These are phyloP conservation scores for Borovskyia barvae DNA, from an alignment of 208 protist species.

Conservation along the genomic window DNA sequence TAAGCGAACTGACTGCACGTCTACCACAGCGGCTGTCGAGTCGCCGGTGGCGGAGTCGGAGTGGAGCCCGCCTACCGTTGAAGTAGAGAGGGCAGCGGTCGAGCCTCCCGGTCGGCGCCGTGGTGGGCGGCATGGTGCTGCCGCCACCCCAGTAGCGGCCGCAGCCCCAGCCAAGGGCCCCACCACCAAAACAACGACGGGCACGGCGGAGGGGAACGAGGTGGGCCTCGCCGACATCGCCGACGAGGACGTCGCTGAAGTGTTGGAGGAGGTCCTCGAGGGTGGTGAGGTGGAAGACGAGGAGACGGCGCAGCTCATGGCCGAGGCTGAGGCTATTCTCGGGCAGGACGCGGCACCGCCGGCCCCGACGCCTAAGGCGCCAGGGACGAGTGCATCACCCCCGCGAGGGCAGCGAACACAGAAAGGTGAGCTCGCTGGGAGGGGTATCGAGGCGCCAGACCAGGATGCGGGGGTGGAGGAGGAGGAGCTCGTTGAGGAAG, in stretches of 20 bases:
- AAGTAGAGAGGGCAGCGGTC: not conserved
- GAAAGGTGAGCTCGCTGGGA: not conserved
- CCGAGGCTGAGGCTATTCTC: conserved; percentile 14
- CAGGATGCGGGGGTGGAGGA: conserved; percentile 35
- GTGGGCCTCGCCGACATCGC: conserved; percentile 26
- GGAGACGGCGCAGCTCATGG: conserved; percentile 15
- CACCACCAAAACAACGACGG: not conserved
- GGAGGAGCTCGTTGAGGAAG: conserved; percentile 30
- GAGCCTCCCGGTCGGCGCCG: conserved; percentile 1
- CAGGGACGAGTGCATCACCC: not conserved
- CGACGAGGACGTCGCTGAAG: conserved; percentile 24
- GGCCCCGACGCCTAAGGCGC: not conserved
- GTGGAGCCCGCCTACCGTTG: not conserved
- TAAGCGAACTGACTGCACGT: not conserved
- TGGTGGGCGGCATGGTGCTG: conserved; percentile 4
- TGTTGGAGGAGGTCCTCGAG: conserved; percentile 21
- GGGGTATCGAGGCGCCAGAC: not conserved
- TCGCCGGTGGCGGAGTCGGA: conserved; percentile 9
- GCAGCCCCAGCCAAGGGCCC: conserved; percentile 3
- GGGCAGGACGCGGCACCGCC: not conserved
- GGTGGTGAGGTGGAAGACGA: conserved; percentile 15
- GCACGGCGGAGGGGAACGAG: conserved; percentile 31
- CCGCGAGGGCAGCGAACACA: not conserved
- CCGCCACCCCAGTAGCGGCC: not conserved
- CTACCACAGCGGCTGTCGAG: conserved; percentile 3